A percentile compares a stretch with the other conserved stretches of the same genome.
phyloP scores from a whole-genome alignment of 768 basidiomycete species.

The Kondoa malvinella region DNA sequence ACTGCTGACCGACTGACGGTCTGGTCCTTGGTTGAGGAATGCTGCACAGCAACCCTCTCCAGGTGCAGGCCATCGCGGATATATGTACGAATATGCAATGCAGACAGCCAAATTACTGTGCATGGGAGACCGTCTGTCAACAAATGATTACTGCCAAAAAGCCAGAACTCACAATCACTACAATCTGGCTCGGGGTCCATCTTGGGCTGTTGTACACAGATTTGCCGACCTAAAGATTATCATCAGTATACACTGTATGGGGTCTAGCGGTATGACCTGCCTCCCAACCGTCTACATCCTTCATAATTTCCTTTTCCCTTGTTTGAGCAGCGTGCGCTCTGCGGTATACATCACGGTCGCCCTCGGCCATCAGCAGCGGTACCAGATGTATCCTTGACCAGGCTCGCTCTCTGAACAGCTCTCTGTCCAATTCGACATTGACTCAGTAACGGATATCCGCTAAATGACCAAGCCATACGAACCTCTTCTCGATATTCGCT shows the following conservation, averaged over 20 bases:
- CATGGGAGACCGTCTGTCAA: too few relatives aligned
- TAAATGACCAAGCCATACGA: constrained; percentile 31
- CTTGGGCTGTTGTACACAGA: not conserved
- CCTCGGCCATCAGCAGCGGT: constrained; percentile 78
- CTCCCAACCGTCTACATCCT: constrained; percentile 83
- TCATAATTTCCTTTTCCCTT: constrained; percentile 82
- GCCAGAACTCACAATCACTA: too few relatives aligned
- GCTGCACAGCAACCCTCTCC: too few relatives aligned
- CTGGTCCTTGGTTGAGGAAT: too few relatives aligned
- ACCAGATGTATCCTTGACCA: constrained; percentile 93
- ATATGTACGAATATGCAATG: too few relatives aligned
- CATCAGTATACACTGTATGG: too few relatives aligned
- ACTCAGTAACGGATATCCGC: not conserved
- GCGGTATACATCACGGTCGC: constrained; percentile 75
- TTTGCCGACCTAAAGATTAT: constrained; percentile 3
- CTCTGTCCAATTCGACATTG: constrained; percentile 41
- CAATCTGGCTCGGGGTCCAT: not conserved
- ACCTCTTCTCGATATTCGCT: constrained; percentile 88
- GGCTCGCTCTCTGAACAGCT: constrained; percentile 75
- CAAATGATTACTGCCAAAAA: too few relatives aligned
- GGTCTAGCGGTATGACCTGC: constrained; percentile 42
- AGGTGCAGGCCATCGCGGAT: too few relatives aligned
- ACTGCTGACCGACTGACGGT: too few relatives aligned
- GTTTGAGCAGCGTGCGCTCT: constrained; percentile 57
- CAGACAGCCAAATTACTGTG: too few relatives aligned